A percentile compares a stretch with the other conserved stretches of the same genome.
phyloP scores from a whole-genome alignment of 495 filamentous ascomycete species.

The Neurospora tetrasperma region DNA sequence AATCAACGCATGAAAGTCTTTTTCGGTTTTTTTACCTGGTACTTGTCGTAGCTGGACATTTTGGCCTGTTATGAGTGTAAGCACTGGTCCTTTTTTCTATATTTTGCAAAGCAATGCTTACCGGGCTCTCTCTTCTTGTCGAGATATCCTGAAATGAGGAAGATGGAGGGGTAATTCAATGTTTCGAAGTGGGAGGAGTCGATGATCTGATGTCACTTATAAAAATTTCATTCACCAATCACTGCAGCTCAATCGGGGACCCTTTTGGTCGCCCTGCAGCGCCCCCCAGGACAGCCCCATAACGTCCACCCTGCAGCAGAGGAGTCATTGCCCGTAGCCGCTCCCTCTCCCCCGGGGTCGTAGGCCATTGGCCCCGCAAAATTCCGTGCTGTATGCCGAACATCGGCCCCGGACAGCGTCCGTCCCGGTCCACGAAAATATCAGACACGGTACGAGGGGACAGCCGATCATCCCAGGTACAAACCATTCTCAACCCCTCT shows the following conservation, averaged over 20 bases:
- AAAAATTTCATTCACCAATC: background rate
- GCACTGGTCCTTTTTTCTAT: background rate
- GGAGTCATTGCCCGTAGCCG: background rate
- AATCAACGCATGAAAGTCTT: background rate
- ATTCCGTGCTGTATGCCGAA: background rate
- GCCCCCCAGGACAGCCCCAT: background rate
- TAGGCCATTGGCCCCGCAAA: background rate
- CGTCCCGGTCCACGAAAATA: background rate
- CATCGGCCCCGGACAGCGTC: background rate
- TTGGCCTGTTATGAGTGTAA: conserved; percentile 7
- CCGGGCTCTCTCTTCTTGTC: background rate
- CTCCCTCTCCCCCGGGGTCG: background rate
- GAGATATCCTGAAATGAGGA: background rate
- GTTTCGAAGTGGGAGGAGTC: background rate
- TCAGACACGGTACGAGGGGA: background rate
- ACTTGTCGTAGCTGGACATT: conserved; percentile 59
- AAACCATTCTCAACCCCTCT: background rate
- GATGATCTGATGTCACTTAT: background rate
- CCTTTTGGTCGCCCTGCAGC: background rate
- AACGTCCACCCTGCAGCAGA: background rate
- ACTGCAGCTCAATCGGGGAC: background rate
- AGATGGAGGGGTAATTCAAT: background rate
- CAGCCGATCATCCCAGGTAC: background rate
- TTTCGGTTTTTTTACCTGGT: conserved; percentile 20
- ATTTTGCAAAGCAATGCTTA: background rate